Base-by-base conservation (phyloP, 106 monocot species). In the Agapanthus africanus region DNA sequence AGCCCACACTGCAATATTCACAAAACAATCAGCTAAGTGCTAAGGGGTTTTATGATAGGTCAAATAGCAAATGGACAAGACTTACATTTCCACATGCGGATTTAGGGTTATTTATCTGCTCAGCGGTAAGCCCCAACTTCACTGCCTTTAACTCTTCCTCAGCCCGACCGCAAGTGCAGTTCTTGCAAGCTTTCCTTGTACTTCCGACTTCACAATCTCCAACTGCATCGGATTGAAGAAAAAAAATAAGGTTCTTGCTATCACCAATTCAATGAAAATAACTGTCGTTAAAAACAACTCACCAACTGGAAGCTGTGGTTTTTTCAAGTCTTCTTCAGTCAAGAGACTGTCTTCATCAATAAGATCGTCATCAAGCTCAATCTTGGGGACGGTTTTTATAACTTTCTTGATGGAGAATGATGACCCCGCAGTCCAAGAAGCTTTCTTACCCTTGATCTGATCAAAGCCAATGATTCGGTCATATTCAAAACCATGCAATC, bases 11-110 rank as follows among this genome's bases (percentile, higher is more conserved):
- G 76, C 62, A 83, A 75, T 16, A 60, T 39, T 22, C 40, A 30
- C n/a, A n/a, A n/a, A n/a, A n/a, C n/a, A n/a, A n/a, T n/a, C n/a
- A n/a, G n/a, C n/a, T n/a, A 23, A 37, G 21, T 33, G 16, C 35
- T 3, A 50, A 42, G 28, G 40, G 15, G 28, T 38, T 11, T 15
- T n/a, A 15, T 54, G 14, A 11, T 18, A 18, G 54, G 0, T 19
- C 7, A 41, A 19, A 35, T 62, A 65, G 39, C 10, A 65, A 65
- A 61, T 19, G 21, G 11, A 65, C 4, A 26, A 18, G 33, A 67
- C 84, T 85, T 66, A 95, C 90, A 84, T 35, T 91, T 70, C 95
- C 95, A 72, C 95, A 95, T 37, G 87, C 91, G 50, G 95, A 95
- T 63, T 91, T 79, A 71, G 95, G 91, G 61, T 95, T 86, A 60